Evolutionary conservation across 2,329 filamentous ascomycete species (phyloP), one percentile per base, ranked within the genome.

Genomic region (Penicillium hordei): DNA sequence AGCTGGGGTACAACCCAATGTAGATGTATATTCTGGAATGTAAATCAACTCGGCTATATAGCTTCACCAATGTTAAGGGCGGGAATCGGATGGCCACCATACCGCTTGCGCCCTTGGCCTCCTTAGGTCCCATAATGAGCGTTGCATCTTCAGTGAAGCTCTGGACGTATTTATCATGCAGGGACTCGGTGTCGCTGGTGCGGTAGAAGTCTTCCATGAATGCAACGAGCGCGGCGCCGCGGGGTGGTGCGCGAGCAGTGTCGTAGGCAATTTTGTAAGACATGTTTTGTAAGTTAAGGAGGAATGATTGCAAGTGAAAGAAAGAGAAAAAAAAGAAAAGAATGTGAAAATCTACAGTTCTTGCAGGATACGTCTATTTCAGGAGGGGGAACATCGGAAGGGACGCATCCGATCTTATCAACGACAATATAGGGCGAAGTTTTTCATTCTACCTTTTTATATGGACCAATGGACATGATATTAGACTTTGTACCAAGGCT

Each of bases 151-250:
- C 48, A 0, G 72, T 75, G 61, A 76, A 76, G 52, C 59, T 68
- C 17, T 62, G 52, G 21, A 71, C 70, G 57, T 76, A 76, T 58
- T 70, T 63, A 17, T 73, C 71, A 51, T 76, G 74, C 25, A 61
- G 40, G 38, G 66, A 62, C 42, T 75, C 73, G 15, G 65, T 69
- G 60, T 75, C 73, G 62, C 72, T 75, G 45, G 63, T 71, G 39
- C 61, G 56, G 64, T 75, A 75, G 67, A 75, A 75, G 58, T 69
- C 65, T 56, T 72, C 64, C 62, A 76, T 63, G 58, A 75, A 75
- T 44, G 66, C 59, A 55, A 70, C 58, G 45, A 74, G 62, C 34
- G 63, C 63, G 27, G 60, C 46, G 27, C 60, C 65, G 49, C 59
- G 67, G 25, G 65, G 52, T 4, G 71, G 70, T 50, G 67, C 63